Conservation (phyloP, 108 stramenopile genomes). For the Schizochytrium sp. region DNA sequence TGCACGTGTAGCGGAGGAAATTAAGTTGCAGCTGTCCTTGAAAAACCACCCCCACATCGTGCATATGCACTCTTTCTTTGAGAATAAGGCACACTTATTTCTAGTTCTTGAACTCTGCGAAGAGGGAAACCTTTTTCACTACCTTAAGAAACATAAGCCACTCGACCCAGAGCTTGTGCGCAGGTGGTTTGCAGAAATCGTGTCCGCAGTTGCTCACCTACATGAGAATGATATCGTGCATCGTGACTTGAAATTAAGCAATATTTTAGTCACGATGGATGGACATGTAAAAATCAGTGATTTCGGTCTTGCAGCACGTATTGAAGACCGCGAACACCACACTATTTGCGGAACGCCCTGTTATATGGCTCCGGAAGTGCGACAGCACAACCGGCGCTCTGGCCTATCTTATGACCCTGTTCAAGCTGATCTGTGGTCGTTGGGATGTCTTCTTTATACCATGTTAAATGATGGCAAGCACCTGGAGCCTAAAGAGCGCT, state of each 20-base stretch:
- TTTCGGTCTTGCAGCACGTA: constrained; percentile 41
- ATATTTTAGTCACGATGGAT: constrained; percentile 33
- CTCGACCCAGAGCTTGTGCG: constrained; percentile 42
- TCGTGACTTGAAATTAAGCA: constrained; percentile 38
- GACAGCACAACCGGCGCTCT: constrained; percentile 17
- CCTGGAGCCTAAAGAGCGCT: constrained; percentile 38
- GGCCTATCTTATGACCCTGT: constrained; percentile 49
- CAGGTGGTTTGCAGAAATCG: constrained; percentile 21
- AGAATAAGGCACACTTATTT: constrained; percentile 1
- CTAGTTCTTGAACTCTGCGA: constrained; percentile 57
- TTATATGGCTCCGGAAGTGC: constrained; percentile 51
- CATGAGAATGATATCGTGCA: constrained; percentile 57
- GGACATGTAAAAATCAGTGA: background rate
- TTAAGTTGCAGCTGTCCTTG: background rate
- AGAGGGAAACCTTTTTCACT: constrained; percentile 37
- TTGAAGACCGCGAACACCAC: constrained; percentile 42
- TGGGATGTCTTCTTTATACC: constrained; percentile 57
- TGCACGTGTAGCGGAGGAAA: constrained; percentile 42
- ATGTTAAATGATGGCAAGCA: constrained; percentile 55
- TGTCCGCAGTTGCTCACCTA: constrained; percentile 48
- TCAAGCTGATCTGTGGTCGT: constrained; percentile 45
- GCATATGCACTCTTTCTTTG: background rate
- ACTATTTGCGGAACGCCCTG: constrained; percentile 46
- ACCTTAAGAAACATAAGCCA: constrained; percentile 10
- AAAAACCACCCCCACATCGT: constrained; percentile 41